A percentile compares a stretch with the other conserved stretches of the same genome.
Evolutionary conservation across 176 grass and related monocot species (phyloP).

Genomic region (Neostapfia colusana): DNA sequence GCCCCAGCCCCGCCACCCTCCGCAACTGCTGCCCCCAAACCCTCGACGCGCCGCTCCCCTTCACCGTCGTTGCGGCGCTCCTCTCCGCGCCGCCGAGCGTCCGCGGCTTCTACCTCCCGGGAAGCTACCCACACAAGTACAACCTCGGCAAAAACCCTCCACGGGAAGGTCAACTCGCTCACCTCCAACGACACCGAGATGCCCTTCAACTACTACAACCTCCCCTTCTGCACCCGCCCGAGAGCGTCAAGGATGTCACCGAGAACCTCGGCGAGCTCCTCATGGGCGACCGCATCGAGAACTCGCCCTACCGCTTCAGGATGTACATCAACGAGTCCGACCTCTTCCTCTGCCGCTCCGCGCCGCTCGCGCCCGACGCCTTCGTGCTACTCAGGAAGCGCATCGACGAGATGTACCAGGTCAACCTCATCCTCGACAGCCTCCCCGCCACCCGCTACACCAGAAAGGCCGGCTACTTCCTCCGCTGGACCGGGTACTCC

Average conservation of each 20-base stretch:
- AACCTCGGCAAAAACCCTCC: conserved; percentile 29
- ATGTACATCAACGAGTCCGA: conserved; percentile 72
- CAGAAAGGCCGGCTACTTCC: conserved; percentile 59
- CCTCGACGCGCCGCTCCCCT: conserved; percentile 11
- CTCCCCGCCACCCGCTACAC: conserved; percentile 82
- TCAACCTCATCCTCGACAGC: conserved; percentile 78
- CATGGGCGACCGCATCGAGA: conserved; percentile 88
- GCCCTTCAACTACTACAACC: conserved; percentile 76
- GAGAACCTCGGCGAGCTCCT: conserved; percentile 86
- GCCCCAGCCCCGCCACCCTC: too few species aligned
- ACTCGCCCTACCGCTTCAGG: conserved; percentile 69
- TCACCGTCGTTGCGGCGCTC: neutral
- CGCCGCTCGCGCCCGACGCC: conserved; percentile 34
- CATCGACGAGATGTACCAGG: conserved; percentile 88
- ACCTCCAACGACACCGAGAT: conserved; percentile 86
- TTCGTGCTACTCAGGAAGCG: conserved; percentile 62
- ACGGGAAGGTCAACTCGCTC: conserved; percentile 79
- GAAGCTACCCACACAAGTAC: conserved; percentile 86
- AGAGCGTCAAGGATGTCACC: conserved; percentile 73
- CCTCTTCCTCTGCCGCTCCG: conserved; percentile 58
- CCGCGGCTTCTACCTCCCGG: conserved; percentile 63
- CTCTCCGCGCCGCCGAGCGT: neutral
- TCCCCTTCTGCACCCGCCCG: conserved; percentile 62
- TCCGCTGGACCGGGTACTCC: conserved; percentile 73
- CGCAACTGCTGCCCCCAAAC: too few species aligned